Percentiles rank a stretch among this genome's conserved stretches.
Conservation (phyloP, 352 stramenopile species). For the Phytophthora europaea region DNA sequence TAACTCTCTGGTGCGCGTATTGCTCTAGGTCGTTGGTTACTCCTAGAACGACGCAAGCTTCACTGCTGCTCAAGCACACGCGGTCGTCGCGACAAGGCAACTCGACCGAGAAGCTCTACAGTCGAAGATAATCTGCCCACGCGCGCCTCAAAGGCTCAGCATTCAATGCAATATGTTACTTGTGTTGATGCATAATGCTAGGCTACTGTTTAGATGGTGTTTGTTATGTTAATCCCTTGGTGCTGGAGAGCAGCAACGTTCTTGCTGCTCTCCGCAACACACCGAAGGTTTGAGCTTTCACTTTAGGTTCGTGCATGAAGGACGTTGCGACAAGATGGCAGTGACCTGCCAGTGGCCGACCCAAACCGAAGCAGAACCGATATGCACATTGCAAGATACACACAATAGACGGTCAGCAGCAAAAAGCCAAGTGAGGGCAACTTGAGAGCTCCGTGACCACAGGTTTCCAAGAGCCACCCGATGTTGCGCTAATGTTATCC, state of each 20-base stretch:
- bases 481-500: background rate
- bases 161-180: background rate
- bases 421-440: conserved; percentile 13
- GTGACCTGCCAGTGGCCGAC: conserved; percentile 30
- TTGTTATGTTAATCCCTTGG: conserved; percentile 35
- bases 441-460: background rate
- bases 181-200: background rate
- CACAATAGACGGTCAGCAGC: background rate
- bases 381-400: background rate
- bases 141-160: background rate
- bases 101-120: conserved; percentile 81
- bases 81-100: conserved; percentile 81
- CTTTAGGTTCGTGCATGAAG: conserved; percentile 44
- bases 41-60: conserved; percentile 74
- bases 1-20: background rate
- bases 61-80: conserved; percentile 84
- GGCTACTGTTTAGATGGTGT: background rate
- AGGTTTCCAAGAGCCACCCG: background rate
- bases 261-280: conserved; percentile 10
- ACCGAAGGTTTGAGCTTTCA: conserved; percentile 42
- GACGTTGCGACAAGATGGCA: conserved; percentile 34
- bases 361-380: conserved; percentile 49
- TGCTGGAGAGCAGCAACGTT: conserved; percentile 21
- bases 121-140: conserved; percentile 52
- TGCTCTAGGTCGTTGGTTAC: conserved; percentile 67